Conservation (phyloP, 1,284 basidiomycete genomes). For the Trichosporon faecale region DNA sequence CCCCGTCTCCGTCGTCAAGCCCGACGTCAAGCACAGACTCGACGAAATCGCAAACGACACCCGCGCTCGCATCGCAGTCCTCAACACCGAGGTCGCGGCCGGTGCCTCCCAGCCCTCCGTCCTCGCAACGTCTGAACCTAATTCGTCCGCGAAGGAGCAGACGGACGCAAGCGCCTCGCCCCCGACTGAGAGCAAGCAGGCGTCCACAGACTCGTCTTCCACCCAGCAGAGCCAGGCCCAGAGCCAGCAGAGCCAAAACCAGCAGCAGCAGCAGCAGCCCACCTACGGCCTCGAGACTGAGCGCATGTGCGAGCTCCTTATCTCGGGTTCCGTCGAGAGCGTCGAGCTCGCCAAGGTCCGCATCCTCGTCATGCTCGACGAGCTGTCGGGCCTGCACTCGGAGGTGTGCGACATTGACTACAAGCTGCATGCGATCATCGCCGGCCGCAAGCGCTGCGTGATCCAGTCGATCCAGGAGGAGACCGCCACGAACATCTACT, state of each 20-base stretch:
- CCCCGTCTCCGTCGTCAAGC: slow-evolving; percentile 70
- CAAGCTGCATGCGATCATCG: slow-evolving; percentile 88
- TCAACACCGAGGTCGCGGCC: slow-evolving; percentile 44
- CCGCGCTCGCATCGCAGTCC: slow-evolving; percentile 79
- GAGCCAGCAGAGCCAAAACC: not conserved
- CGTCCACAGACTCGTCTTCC: slow-evolving; percentile 1
- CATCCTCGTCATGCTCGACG: slow-evolving; percentile 89
- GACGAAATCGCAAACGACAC: slow-evolving; percentile 90
- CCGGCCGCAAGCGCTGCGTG: slow-evolving; percentile 80
- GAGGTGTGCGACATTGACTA: slow-evolving; percentile 92
- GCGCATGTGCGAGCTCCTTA: slow-evolving; percentile 83
- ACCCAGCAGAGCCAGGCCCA: not conserved
- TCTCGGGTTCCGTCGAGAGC: slow-evolving; percentile 79
- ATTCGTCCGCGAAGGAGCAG: slow-evolving; percentile 19
- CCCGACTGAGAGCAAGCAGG: slow-evolving; percentile 8
- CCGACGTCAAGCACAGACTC: slow-evolving; percentile 78
- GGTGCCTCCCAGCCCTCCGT: slow-evolving; percentile 32
- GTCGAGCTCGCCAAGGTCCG: slow-evolving; percentile 88
- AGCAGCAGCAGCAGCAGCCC: slow-evolving; percentile 10
- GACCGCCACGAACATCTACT: slow-evolving; percentile 94
- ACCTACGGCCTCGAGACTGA: slow-evolving; percentile 81
- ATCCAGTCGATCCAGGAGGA: slow-evolving; percentile 95
- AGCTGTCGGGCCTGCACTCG: slow-evolving; percentile 84
- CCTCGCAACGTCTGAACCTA: slow-evolving; percentile 34
- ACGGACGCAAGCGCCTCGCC: slow-evolving; percentile 12